phyloP scores from a whole-genome alignment of 208 protist species.

The Trichomonas tenax region DNA sequence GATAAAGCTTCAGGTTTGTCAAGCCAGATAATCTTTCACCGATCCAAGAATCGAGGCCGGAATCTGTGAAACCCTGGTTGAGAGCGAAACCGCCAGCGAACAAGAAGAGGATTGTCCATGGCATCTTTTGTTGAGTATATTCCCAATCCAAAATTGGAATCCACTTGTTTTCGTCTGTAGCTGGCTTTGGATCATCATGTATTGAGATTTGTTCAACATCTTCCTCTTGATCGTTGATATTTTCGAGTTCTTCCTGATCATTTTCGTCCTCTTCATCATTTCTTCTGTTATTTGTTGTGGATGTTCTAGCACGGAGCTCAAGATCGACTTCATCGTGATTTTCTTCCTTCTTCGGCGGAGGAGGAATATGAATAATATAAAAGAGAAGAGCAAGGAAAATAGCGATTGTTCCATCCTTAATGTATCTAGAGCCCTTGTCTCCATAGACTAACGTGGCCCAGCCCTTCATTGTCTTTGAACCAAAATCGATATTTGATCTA shows the following conservation, averaged over 20 bases:
- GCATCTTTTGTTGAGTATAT: slow-evolving; percentile 22
- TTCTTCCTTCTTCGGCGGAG: not conserved
- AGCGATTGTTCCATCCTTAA: not conserved
- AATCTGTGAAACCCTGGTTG: slow-evolving; percentile 25
- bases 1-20: not conserved
- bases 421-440: not conserved
- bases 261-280: not conserved
- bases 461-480: not conserved
- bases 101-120: slow-evolving; percentile 30
- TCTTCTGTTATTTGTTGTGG: not conserved
- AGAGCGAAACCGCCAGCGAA: slow-evolving; percentile 35
- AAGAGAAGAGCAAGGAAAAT: not conserved
- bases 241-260: not conserved
- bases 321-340: not conserved
- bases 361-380: not conserved
- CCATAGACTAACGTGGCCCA: not conserved
- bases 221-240: not conserved
- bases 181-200: not conserved
- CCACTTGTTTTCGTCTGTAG: not conserved
- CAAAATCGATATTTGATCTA: not conserved
- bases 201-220: not conserved
- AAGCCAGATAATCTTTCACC: not conserved
- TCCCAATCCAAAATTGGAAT: slow-evolving; percentile 5
- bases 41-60: not conserved
- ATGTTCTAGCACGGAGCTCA: not conserved